Percentiles rank a stretch among this genome's conserved stretches.
Evolutionary conservation across 2,329 filamentous ascomycete species (phyloP).

Genomic region (Fusarium foetens): DNA sequence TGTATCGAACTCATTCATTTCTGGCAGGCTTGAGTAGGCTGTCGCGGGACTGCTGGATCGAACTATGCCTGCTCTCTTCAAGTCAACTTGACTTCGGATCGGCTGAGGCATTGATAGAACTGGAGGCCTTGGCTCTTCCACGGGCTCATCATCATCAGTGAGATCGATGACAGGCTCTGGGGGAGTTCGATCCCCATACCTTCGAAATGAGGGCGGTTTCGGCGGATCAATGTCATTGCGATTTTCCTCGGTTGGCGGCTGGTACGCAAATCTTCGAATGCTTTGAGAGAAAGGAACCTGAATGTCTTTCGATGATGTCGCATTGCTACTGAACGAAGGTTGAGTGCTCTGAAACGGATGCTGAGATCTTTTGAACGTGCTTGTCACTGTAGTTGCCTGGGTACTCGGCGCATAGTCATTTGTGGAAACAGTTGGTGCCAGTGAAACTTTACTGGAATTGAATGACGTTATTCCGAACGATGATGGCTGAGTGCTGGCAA

Average conservation of each 20-base stretch:
- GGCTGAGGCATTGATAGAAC: not conserved
- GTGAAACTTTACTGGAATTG: slow-evolving; percentile 48
- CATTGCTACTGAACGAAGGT: not conserved
- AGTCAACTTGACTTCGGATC: not conserved
- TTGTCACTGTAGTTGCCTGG: slow-evolving; percentile 47
- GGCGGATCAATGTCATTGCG: not conserved
- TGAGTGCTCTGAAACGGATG: not conserved
- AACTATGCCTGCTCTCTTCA: not conserved
- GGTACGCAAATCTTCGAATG: slow-evolving; percentile 18
- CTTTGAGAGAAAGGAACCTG: slow-evolving; percentile 14
- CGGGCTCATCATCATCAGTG: slow-evolving; percentile 2
- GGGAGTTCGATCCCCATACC: slow-evolving; percentile 10
- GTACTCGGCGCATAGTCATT: slow-evolving; percentile 41
- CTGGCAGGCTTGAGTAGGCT: slow-evolving; percentile 36
- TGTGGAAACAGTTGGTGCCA: slow-evolving; percentile 48
- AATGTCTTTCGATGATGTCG: not conserved
- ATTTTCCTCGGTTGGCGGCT: not conserved
- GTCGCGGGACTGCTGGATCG: slow-evolving; percentile 24
- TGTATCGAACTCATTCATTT: slow-evolving; percentile 19
- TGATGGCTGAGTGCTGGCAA: slow-evolving; percentile 17
- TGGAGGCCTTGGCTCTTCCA: slow-evolving; percentile 27
- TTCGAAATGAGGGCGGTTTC: not conserved
- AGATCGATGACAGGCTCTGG: slow-evolving; percentile 12
- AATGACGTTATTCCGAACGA: slow-evolving; percentile 41
- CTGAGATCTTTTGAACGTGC: slow-evolving; percentile 13